Evolutionary conservation across 768 basidiomycete genomes (phyloP), one percentile per base, ranked within the genome.

Genomic region (Cystofilobasidium macerans): DNA sequence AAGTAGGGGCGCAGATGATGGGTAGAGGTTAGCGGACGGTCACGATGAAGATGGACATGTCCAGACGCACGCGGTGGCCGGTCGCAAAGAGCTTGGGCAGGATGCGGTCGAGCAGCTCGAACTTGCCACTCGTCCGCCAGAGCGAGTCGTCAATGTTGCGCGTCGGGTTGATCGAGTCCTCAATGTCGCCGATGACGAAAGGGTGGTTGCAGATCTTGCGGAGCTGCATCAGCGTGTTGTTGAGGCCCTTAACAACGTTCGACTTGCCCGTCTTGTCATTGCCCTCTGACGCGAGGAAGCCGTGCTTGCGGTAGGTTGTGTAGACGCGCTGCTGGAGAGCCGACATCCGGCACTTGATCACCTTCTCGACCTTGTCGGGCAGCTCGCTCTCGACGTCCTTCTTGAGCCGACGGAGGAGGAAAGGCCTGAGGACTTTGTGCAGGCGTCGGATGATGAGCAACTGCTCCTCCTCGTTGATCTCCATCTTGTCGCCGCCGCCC

Each of bases 381-480:
- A 97, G 76, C 77, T 95, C 92, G 70, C 84, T 85, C 80, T 97
- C 92, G 68, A 97, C 93, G 72, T 97, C 92, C 79, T 92, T 93
- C 82, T 97, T 97, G 78, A 95, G 77, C 47, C 92, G 80, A 70
- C 92, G 83, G 59, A 97, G 80, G 74, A 97, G 81, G 84, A 97
- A 97, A 20, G 93, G 92, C 45, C 93, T 83, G 28, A 97, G 82
- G 73, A 97, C 92, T 78, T 97, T 97, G 72, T 95, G 92, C 76
- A 90, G 77, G 73, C 95, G 93, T 63, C 93, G 86, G 74, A 99
- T 95, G 73, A 99, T 90, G 64, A 98, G 86, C 42, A 98, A 81
- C 3, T 90, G 88, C 80, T 99, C 95, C 87, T 98, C 95, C 87
- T 99, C 95, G 78, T 94, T 95, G 79, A 98, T 77, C 80, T 95